Evolutionary conservation across 768 basidiomycete genomes (phyloP), one percentile per base, ranked within the genome.

Genomic region (Austroboletus eburneus): DNA sequence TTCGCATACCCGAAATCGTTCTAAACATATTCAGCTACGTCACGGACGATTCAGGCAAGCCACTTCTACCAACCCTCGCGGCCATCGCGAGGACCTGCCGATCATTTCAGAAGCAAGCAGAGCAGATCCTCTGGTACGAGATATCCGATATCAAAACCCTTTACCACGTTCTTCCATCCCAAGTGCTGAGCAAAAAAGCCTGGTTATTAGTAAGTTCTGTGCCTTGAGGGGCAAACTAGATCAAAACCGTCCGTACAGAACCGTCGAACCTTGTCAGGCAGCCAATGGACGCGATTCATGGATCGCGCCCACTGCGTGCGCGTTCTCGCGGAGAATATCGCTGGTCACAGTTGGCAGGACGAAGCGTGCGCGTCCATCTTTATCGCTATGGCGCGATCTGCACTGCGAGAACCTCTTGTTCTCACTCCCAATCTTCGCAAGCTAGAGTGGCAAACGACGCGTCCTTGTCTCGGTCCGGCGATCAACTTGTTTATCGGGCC

Each of bases 71-170:
- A n/a, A 48, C 55, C 8, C 61, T 65, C 20, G 53, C 48, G 3
- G 56, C 52, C 30, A 34, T 65, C 24, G 64, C 64, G 20, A 63
- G 63, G 43, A 61, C 62, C 12, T 63, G 61, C 41, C 52, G 42
- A 14, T 32, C 20, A 12, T 63, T 65, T 41, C 50, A 51, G 37
- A 29, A 39, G 17, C 38, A 44, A 2, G 62, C 49, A 6, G 58
- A 64, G 18, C 54, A 38, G 32, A 41, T 63, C 10, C 47, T 66
- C n/a, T 63, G 62, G 62, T 36, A 43, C 38, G 25, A 51, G 16
- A 17, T 58, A 14, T 40, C 36, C 35, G 29, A 18, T 38, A 39
- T 59, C 17, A 44, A 45, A 10, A 25, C 49, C 6, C 42, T 61
- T 13, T 51, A 51, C 37, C 39, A 51, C 22, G 46, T 49, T 27